Conservation (phyloP, 805 yeast genomes). For the Sugiyamaella mastotermitis region DNA sequence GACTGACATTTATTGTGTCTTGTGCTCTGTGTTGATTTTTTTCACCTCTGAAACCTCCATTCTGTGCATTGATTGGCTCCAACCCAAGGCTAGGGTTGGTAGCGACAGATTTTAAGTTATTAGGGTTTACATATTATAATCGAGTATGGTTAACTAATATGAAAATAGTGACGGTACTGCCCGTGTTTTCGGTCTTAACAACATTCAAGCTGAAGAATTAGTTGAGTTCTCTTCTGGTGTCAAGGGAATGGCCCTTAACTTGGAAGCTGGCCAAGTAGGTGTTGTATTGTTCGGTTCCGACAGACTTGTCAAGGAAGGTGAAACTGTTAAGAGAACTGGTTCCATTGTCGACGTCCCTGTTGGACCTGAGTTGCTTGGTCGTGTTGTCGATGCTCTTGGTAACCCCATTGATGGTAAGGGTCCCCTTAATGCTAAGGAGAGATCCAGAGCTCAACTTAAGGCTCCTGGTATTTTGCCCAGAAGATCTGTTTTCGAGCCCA, state of each 20-base stretch:
- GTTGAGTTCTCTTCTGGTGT: constrained; percentile 99
- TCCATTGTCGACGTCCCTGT: constrained; percentile 98
- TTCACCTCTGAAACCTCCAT: background rate
- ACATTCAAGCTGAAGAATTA: constrained; percentile 99
- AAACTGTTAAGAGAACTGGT: constrained; percentile 99
- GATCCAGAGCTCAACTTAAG: constrained; percentile 95
- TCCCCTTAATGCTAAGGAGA: constrained; percentile 79
- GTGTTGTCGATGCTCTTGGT: constrained; percentile 99
- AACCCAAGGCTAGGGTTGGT: no score
- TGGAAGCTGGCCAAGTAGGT: constrained; percentile 99
- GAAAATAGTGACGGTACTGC: constrained; percentile 95
- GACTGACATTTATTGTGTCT: no score
- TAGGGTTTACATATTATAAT: no score
- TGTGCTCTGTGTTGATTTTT: background rate
- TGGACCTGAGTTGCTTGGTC: constrained; percentile 96
- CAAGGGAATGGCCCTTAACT: constrained; percentile 99
- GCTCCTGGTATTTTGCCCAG: constrained; percentile 99
- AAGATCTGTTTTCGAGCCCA: constrained; percentile 97
- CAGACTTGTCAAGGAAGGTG: constrained; percentile 98
- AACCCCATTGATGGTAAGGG: constrained; percentile 99
- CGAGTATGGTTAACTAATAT: background rate
- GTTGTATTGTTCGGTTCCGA: constrained; percentile 99
- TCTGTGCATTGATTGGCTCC: no score
- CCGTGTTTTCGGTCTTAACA: constrained; percentile 99
- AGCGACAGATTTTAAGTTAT: no score